Percentiles rank a stretch among this genome's conserved stretches.
Evolutionary conservation across 768 basidiomycete genomes (phyloP).

Genomic region (Tricholoma sp.): DNA sequence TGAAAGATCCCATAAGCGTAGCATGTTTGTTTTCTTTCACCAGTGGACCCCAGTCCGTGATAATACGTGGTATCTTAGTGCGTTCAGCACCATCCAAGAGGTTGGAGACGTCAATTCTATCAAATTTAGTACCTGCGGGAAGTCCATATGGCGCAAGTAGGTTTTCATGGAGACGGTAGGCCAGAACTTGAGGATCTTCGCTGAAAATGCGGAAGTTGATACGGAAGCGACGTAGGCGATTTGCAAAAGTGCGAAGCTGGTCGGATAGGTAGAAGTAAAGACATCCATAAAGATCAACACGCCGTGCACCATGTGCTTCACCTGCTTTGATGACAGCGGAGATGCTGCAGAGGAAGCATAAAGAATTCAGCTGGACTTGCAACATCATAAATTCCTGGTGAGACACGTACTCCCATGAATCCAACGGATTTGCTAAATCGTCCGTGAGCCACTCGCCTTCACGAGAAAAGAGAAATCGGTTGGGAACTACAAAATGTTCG

Average conservation of each 20-base stretch:
- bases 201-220: conserved; percentile 26
- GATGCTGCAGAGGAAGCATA: conserved; percentile 1
- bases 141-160: conserved; percentile 10
- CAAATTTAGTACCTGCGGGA: conserved; percentile 24
- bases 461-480: conserved; percentile 34
- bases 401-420: conserved; percentile 2
- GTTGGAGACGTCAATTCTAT: conserved; percentile 41
- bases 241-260: conserved; percentile 28
- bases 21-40: conserved; percentile 16
- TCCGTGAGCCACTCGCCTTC: conserved; percentile 28
- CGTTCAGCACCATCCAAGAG: conserved; percentile 23
- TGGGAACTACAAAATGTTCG: conserved; percentile 35
- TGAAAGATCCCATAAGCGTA: neutral
- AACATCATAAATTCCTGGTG: no score
- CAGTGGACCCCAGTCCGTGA: conserved; percentile 28
- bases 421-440: conserved; percentile 30
- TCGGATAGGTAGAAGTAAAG: conserved; percentile 36
- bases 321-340: conserved; percentile 26
- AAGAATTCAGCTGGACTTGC: no score
- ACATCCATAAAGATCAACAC: conserved; percentile 38
- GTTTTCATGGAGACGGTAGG: conserved; percentile 15
- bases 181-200: conserved; percentile 23
- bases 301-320: conserved; percentile 24
- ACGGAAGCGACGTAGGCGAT: conserved; percentile 22
- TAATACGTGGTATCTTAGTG: conserved; percentile 29